phyloP scores from a whole-genome alignment of 2,329 filamentous ascomycete species.

The Penicillium brevicompactum region DNA sequence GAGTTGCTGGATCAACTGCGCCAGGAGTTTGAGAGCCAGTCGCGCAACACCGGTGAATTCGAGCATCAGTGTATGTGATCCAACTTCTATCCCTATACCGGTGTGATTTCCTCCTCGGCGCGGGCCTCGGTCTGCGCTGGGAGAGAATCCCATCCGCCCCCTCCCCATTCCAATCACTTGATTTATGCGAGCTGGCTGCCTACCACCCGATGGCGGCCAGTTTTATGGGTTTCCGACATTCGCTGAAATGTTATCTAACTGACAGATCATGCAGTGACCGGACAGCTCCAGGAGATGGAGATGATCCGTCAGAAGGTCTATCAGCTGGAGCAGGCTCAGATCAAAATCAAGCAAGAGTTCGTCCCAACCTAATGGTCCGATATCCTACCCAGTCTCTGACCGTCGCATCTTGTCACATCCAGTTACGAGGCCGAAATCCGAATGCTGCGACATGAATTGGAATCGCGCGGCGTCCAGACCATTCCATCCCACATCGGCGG shows the following conservation, averaged over 20 bases:
- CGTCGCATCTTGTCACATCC: conserved; percentile 14
- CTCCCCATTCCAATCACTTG: not conserved
- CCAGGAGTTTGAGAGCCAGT: conserved; percentile 84
- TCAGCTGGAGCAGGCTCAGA: conserved; percentile 85
- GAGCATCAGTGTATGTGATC: conserved; percentile 84
- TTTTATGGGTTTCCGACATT: conserved; percentile 17
- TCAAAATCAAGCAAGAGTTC: conserved; percentile 89
- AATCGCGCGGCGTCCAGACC: conserved; percentile 65
- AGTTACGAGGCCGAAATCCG: conserved; percentile 94
- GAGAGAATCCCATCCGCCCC: not conserved
- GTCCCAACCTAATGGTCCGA: conserved; percentile 33
- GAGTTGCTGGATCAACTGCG: conserved; percentile 92
- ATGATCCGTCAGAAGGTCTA: conserved; percentile 92
- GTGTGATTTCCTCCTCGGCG: not conserved
- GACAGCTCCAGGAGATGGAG: conserved; percentile 93
- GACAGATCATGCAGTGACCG: conserved; percentile 65
- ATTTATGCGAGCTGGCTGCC: not conserved
- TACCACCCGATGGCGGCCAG: not conserved
- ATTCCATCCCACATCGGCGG: conserved; percentile 67
- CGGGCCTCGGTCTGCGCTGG: not conserved
- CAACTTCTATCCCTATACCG: conserved; percentile 1
- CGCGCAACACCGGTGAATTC: conserved; percentile 79
- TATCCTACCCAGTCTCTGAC: not conserved
- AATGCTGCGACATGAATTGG: conserved; percentile 84
- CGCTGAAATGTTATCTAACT: conserved; percentile 30